Percentiles rank a stretch among this genome's conserved stretches.
Evolutionary conservation across 2,329 filamentous ascomycete species (phyloP).

Genomic region (Trematosphaeria pertusa): DNA sequence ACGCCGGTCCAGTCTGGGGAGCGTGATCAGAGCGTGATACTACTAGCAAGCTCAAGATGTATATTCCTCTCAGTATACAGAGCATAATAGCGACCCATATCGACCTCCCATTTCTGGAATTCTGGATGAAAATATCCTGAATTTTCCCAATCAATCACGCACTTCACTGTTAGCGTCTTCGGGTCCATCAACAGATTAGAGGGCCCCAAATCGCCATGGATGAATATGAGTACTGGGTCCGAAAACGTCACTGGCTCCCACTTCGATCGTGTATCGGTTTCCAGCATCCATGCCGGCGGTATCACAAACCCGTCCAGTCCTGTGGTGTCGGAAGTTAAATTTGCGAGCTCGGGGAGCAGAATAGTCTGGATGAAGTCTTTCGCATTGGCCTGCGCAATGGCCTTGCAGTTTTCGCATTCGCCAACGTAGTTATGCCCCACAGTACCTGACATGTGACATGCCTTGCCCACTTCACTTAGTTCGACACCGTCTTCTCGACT

Average conservation of each 20-base stretch:
- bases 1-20: neutral
- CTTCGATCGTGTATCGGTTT: neutral
- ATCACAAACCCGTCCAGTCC: neutral
- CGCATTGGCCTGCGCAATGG: neutral
- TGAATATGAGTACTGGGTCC: neutral
- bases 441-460: neutral
- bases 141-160: neutral
- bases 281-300: neutral
- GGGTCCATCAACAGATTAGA: neutral
- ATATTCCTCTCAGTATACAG: neutral
- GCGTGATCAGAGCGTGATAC: neutral
- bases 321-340: neutral
- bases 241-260: neutral
- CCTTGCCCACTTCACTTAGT: slow-evolving; percentile 1
- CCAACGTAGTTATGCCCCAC: neutral
- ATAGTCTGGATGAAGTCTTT: slow-evolving; percentile 1
- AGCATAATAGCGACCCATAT: neutral
- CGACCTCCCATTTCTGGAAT: neutral
- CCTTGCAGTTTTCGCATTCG: slow-evolving; percentile 1
- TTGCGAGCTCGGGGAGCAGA: neutral
- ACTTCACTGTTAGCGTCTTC: neutral
- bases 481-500: neutral
- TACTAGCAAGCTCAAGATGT: neutral
- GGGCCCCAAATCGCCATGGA: neutral
- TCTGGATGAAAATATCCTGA: neutral